Base-by-base conservation (phyloP, 2,329 filamentous ascomycete genomes). In the Cryphonectria parasitica region DNA sequence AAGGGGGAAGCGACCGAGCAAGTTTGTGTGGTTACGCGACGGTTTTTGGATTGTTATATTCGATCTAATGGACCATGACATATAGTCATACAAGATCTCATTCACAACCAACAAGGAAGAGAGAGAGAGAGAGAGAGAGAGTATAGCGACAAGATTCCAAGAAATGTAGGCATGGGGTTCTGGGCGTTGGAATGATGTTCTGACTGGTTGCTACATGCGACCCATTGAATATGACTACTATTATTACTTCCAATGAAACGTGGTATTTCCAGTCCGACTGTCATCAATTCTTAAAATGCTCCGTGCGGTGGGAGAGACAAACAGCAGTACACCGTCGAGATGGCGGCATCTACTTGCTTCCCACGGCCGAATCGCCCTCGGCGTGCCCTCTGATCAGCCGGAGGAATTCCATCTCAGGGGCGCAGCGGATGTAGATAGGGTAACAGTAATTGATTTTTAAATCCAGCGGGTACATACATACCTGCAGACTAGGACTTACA, bases 61-160 rank as follows among this genome's bases (percentile, higher is more conserved):
- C 19, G 45, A 54, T 65, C 64, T 67, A 45, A 49, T 61, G 36
- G 45, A 36, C 25, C 19, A 66, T 58, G 64, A 36, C 36, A 36
- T n/a, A n/a, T 34, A 61, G 22, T 49, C 45, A 49, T 49, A n/a
- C 19, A 7, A 49, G 5, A 39, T 61, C 7, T 11, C 19, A 61
- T 39, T 5, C 11, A 61, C 31, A 39, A n/a, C 8, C 11, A 39
- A 34, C 34, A 10, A 61, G 58, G 25, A 34, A 39, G 34, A 39
- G 34, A 36, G 31, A 15, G 31, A 60, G 43, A 45, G 17, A 19
- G 3, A 45, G 43, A 45, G 43, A 22, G 41, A 17, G 43, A 49
- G 43, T 22, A 49, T 49, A 22, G 22, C 8, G 45, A n/a, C 45
- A 49, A n/a, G n/a, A 22, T 49, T 49, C 22, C 45, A 10, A 49